Conservation (phyloP, 345 rosid species). For the Citrus mangshanensis region DNA sequence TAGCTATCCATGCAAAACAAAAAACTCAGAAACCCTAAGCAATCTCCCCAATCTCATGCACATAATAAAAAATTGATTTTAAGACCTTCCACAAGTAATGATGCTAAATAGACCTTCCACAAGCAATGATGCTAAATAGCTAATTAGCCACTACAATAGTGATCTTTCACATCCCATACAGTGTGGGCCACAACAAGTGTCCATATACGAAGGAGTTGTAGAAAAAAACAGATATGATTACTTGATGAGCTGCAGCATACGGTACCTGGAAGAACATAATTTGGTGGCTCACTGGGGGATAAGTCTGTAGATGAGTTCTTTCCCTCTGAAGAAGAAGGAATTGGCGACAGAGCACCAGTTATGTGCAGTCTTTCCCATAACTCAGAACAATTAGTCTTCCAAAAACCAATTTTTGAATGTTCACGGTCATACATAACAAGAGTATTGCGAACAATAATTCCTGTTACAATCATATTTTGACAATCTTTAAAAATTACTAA, state of each 20-base stretch:
- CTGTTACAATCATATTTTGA: slow-evolving; percentile 31
- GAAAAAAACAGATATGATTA: not conserved
- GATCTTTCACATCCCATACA: not conserved
- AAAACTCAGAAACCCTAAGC: not conserved
- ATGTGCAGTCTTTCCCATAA: slow-evolving; percentile 72
- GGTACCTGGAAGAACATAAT: slow-evolving; percentile 41
- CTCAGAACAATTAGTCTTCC: slow-evolving; percentile 98
- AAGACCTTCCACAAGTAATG: not conserved
- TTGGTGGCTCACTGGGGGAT: slow-evolving; percentile 34
- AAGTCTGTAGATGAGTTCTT: slow-evolving; percentile 32
- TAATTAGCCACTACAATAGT: not conserved
- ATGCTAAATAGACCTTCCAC: not conserved
- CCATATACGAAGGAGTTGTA: not conserved
- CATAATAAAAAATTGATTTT: not conserved
- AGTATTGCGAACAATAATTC: slow-evolving; percentile 82
- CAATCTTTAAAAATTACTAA: not conserved
- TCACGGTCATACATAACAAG: slow-evolving; percentile 87
- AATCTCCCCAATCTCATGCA: slow-evolving; percentile 4
- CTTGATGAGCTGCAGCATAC: not conserved
- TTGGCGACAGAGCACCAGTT: slow-evolving; percentile 40
- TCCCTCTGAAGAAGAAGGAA: slow-evolving; percentile 34
- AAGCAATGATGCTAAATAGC: not conserved
- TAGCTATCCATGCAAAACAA: not conserved
- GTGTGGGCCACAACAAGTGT: not conserved
- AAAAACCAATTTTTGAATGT: slow-evolving; percentile 78